phyloP scores from a whole-genome alignment of 2,329 filamentous ascomycete genomes.

The Botrytis medusae region DNA sequence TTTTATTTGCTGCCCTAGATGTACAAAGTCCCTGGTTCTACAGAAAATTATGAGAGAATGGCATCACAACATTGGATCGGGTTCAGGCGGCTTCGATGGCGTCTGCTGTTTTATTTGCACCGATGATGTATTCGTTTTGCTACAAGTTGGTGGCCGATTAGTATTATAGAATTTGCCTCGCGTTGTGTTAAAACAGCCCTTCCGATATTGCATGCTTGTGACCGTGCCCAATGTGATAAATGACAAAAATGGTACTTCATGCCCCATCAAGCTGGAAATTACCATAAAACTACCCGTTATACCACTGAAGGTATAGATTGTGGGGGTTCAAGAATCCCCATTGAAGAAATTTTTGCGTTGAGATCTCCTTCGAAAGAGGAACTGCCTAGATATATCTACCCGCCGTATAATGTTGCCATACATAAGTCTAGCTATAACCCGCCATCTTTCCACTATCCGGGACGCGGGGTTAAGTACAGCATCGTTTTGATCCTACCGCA shows the following conservation, averaged over 20 bases:
- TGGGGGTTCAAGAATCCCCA: not conserved
- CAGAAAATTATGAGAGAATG: not conserved
- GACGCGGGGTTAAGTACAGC: not conserved
- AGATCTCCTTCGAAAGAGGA: not conserved
- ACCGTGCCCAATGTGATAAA: not conserved
- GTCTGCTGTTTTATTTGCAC: not conserved
- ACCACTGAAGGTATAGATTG: not conserved
- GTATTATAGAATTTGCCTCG: not conserved
- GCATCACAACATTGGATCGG: not conserved
- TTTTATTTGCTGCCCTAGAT: not conserved
- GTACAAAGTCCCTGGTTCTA: not conserved
- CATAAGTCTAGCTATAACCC: not conserved
- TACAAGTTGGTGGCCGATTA: not conserved
- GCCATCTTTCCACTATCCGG: not conserved
- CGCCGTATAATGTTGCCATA: too few relatives aligned
- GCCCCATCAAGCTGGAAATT: not conserved
- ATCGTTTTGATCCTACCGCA: constrained; percentile 11
- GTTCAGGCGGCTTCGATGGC: not conserved
- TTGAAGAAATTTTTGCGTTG: not conserved
- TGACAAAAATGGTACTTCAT: not conserved
- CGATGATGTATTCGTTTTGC: not conserved
- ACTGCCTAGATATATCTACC: not conserved
- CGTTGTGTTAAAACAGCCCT: not conserved
- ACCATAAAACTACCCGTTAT: not conserved
- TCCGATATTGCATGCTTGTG: not conserved